Evolutionary conservation across 2,329 filamentous ascomycete species (phyloP), one percentile per base, ranked within the genome.

Genomic region (Beauveria brongniartii): DNA sequence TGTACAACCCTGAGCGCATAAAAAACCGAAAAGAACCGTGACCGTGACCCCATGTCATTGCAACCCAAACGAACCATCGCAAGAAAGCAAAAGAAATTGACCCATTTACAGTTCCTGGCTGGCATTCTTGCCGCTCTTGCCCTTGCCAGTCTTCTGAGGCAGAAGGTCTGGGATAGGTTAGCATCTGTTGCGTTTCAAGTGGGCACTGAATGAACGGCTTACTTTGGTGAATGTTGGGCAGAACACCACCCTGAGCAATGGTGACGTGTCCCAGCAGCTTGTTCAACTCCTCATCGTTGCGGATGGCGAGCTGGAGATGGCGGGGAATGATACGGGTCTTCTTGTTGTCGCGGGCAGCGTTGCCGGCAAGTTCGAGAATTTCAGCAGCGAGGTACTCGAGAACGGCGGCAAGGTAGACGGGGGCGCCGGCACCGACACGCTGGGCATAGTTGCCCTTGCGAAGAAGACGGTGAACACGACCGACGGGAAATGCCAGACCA

Each of bases 281-380:
- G 90, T 97, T 97, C 90, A 97, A 79, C 81, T 99, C 94, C 86
- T 97, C 93, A 78, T 97, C 93, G 82, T 97, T 97, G 74, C 94
- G 89, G 83, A 99, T 99, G 80, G 94, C 94, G 70, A 99, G 91
- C 83, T 99, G 94, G 53, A 99, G 87, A 80, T 99, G 94, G 79
- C 94, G 92, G 67, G 94, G 94, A 64, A 97, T 99, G 82, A 99
- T 99, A 89, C 94, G 92, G 67, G 93, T 99, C 90, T 97, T 97
- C 91, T 99, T 99, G 88, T 97, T 97, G 82, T 99, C 94, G 71
- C 94, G 93, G 66, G 94, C 94, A 72, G 94, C 94, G 79, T 99
- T 99, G 71, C 94, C 94, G 77, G 94, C 94, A 81, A 99, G 82
- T 82, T 99, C 94, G 73, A 99, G 92, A 71, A 99, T 97, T 83